Conservation (phyloP, 176 grass and related monocot species). For the Aechmea fasciata region DNA sequence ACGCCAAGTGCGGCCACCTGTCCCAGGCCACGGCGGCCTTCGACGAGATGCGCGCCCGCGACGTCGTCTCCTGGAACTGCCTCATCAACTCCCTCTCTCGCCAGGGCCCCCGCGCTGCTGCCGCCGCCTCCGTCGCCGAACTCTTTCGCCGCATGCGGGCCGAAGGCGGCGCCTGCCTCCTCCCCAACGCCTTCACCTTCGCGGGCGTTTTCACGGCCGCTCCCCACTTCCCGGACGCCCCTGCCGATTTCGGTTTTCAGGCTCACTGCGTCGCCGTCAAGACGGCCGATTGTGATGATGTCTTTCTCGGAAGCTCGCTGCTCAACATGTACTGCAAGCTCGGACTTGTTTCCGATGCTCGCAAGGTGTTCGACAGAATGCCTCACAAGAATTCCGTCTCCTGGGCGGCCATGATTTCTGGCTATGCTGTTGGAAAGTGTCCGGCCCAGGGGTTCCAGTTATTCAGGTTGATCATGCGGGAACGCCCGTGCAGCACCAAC, state of each 20-base stretch:
- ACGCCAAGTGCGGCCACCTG: conserved; percentile 35
- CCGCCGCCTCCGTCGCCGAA: conserved; percentile 13
- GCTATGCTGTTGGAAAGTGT: conserved; percentile 43
- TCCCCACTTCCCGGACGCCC: neutral
- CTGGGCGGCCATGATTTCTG: conserved; percentile 54
- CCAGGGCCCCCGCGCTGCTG: conserved; percentile 9
- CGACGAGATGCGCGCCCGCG: conserved; percentile 15
- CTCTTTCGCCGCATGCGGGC: conserved; percentile 47
- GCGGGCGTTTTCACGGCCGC: conserved; percentile 50
- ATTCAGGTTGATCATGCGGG: conserved; percentile 42
- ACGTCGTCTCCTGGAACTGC: conserved; percentile 61
- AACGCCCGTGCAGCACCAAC: conserved; percentile 28
- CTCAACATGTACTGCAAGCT: conserved; percentile 70
- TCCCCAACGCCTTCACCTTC: conserved; percentile 49
- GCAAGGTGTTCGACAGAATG: conserved; percentile 56
- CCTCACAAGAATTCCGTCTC: conserved; percentile 37
- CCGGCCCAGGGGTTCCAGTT: conserved; percentile 35
- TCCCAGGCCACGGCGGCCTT: conserved; percentile 29
- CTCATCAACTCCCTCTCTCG: conserved; percentile 56
- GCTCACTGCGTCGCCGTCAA: conserved; percentile 42
- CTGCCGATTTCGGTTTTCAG: conserved; percentile 17
- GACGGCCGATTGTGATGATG: conserved; percentile 18
- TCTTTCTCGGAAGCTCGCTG: conserved; percentile 43
- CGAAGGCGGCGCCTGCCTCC: conserved; percentile 16
- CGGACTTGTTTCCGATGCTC: conserved; percentile 29